A percentile compares a stretch with the other conserved stretches of the same genome.
phyloP scores from a whole-genome alignment of 495 filamentous ascomycete species.

The Daldinia concentrica region DNA sequence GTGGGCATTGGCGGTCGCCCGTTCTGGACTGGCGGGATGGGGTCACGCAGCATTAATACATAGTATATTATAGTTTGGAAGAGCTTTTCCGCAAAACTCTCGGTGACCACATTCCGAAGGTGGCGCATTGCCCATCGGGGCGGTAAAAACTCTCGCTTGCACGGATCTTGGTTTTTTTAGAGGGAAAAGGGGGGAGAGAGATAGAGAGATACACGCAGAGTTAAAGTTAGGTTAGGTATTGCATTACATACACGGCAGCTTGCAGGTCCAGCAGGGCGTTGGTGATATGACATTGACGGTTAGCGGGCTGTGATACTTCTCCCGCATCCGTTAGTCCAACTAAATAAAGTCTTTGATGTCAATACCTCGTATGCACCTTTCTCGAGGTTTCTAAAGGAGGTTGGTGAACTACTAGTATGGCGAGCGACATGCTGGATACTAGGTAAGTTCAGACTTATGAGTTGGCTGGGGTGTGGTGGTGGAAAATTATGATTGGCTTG shows the following conservation, averaged over 20 bases:
- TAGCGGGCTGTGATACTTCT: background rate
- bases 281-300: slow-evolving; percentile 22
- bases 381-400: slow-evolving; percentile 2
- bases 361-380: background rate
- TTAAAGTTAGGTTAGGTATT: slow-evolving; percentile 6
- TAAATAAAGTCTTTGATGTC: slow-evolving; percentile 3
- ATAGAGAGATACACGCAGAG: background rate
- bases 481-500: slow-evolving; percentile 26
- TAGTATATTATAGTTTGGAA: slow-evolving; percentile 13
- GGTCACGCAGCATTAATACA: slow-evolving; percentile 22
- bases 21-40: slow-evolving; percentile 23
- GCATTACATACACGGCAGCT: slow-evolving; percentile 2
- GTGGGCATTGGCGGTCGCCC: slow-evolving; percentile 18
- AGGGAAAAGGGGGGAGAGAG: background rate
- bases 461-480: slow-evolving; percentile 34
- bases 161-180: background rate
- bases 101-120: slow-evolving; percentile 38
- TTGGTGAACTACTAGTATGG: background rate
- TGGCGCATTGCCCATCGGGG: slow-evolving; percentile 25
- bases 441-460: slow-evolving; percentile 13
- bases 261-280: background rate
- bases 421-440: slow-evolving; percentile 18
- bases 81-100: slow-evolving; percentile 16
- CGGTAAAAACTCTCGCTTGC: slow-evolving; percentile 2
- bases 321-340: background rate